phyloP scores from a whole-genome alignment of 352 stramenopile species.

The Pythium diclinum region DNA sequence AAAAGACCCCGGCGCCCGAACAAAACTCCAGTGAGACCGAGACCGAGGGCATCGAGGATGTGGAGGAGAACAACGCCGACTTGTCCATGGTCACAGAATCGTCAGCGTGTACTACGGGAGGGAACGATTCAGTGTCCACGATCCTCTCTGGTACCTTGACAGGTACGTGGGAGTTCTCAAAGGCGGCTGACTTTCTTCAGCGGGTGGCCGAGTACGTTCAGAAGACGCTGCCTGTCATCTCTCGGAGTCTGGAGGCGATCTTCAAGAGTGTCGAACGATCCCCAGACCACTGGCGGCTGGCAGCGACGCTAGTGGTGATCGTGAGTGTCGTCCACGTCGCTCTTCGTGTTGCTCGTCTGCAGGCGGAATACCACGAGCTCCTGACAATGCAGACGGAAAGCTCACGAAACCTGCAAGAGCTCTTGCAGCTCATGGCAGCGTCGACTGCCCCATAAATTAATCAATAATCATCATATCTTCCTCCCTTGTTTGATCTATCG shows the following conservation, averaged over 20 bases:
- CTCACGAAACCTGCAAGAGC: conserved; percentile 6
- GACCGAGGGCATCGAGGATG: conserved; percentile 3
- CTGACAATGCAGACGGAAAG: conserved; percentile 13
- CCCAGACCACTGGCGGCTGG: conserved; percentile 10
- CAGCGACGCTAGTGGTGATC: background rate
- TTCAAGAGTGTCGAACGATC: background rate
- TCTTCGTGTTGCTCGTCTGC: background rate
- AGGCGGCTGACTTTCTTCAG: background rate
- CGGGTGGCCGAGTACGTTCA: background rate
- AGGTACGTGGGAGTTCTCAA: background rate
- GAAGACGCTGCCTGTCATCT: background rate
- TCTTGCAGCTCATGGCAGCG: conserved; percentile 4
- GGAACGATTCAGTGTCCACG: background rate
- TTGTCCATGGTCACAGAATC: background rate
- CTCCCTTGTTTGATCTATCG: background rate
- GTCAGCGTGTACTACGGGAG: background rate
- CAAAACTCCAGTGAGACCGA: conserved; percentile 6
- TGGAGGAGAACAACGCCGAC: background rate
- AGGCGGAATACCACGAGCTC: conserved; percentile 8
- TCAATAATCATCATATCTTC: background rate
- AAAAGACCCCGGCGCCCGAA: conserved; percentile 7
- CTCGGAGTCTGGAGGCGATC: background rate
- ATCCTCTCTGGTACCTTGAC: background rate
- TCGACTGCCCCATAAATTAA: conserved; percentile 1
- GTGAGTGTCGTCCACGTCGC: conserved; percentile 8